phyloP scores from a whole-genome alignment of 208 protist genomes.

The Strigomonas galati region DNA sequence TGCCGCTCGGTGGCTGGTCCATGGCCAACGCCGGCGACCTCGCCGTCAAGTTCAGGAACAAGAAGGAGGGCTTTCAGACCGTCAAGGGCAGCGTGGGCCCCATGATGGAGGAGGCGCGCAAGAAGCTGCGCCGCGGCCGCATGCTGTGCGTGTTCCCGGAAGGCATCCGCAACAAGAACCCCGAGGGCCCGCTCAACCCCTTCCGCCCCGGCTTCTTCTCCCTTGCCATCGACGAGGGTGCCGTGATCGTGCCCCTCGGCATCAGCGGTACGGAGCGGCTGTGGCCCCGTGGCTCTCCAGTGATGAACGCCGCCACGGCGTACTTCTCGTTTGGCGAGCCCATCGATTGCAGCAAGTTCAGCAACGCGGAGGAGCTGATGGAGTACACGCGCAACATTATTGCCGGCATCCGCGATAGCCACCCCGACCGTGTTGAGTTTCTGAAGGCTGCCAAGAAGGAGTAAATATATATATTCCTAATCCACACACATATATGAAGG shows the following conservation, averaged over 20 bases:
- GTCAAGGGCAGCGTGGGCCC: conserved; percentile 75
- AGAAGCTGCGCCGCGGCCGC: conserved; percentile 63
- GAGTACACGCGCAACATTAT: conserved; percentile 65
- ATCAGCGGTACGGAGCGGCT: conserved; percentile 73
- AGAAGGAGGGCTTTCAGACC: conserved; percentile 64
- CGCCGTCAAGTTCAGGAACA: conserved; percentile 67
- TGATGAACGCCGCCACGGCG: conserved; percentile 49
- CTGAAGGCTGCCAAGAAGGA: too few relatives aligned
- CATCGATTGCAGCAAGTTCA: conserved; percentile 58
- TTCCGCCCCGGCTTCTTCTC: conserved; percentile 85
- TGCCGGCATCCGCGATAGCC: conserved; percentile 52
- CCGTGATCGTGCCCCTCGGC: conserved; percentile 75
- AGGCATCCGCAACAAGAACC: conserved; percentile 63
- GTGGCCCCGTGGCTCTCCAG: conserved; percentile 52
- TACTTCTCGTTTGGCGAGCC: conserved; percentile 79
- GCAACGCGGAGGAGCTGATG: conserved; percentile 56
- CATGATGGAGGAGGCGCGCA: conserved; percentile 75
- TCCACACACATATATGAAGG: not conserved
- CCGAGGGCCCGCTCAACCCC: conserved; percentile 58
- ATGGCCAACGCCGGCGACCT: conserved; percentile 79
- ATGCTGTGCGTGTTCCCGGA: conserved; percentile 87
- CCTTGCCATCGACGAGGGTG: conserved; percentile 71
- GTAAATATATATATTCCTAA: too few relatives aligned
- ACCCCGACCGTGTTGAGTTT: conserved; percentile 56
- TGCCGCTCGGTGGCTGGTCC: conserved; percentile 83